Percentiles rank a stretch among this genome's conserved stretches.
These are phyloP conservation scores for Besnoitia besnoiti DNA, from an alignment of 169 alveolate genomes.

Conservation along the genomic window DNA sequence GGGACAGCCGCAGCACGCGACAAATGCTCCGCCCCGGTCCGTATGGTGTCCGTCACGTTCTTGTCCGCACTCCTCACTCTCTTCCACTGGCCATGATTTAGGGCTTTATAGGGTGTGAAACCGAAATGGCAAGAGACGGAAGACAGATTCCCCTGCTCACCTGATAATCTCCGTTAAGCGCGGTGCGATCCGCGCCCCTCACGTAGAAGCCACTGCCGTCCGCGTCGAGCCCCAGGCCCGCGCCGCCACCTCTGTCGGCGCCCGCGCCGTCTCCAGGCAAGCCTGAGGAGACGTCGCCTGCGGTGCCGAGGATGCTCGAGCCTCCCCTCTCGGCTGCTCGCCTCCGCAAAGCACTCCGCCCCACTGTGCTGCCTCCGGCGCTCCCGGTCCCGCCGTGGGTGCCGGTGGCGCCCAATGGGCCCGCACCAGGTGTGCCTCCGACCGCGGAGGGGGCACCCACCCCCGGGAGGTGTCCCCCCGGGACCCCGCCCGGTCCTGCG, in stretches of 20 bases:
- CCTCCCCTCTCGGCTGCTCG: not conserved
- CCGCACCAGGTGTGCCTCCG: not conserved
- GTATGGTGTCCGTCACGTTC: no score
- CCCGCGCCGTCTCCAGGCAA: not conserved
- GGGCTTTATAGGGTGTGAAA: no score
- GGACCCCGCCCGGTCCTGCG: not conserved
- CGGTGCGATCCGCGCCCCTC: not conserved
- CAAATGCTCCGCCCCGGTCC: no score
- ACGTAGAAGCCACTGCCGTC: not conserved
- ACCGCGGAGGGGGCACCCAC: conserved; percentile 30
- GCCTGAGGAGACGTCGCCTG: not conserved
- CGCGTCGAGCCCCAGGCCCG: not conserved
- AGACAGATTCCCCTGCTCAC: no score
- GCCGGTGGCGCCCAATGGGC: not conserved
- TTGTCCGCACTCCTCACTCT: no score
- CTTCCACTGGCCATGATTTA: no score
- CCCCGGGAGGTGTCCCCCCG: not conserved
- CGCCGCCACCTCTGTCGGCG: not conserved
- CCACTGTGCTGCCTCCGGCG: not conserved
- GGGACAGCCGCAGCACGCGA: no score
- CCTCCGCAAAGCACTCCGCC: not conserved
- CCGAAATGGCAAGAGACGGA: no score
- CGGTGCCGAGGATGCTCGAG: not conserved
- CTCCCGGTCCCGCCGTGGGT: not conserved
- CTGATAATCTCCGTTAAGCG: not conserved